phyloP scores from a whole-genome alignment of 192 early-diverging fungal species.

The Coemansia sp. region DNA sequence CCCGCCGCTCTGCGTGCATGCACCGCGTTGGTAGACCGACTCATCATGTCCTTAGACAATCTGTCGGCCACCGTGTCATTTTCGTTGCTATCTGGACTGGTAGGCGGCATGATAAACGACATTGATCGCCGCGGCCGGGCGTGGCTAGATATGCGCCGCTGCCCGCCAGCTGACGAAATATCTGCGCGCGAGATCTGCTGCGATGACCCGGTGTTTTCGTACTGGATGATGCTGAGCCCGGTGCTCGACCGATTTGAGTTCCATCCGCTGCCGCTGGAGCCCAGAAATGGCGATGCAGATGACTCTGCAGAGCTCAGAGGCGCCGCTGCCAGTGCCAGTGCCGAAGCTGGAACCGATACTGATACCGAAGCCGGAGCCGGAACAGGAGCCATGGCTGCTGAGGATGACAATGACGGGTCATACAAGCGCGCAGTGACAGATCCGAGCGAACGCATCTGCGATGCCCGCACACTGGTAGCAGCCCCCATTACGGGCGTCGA shows the following conservation, averaged over 20 bases:
- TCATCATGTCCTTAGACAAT: constrained; percentile 20
- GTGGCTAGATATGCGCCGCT: neutral
- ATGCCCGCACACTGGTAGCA: constrained; percentile 1
- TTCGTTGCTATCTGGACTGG: neutral
- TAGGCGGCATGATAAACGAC: constrained; percentile 29
- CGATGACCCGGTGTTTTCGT: constrained; percentile 25
- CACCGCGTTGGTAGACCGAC: constrained; percentile 31
- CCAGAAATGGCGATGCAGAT: constrained; percentile 7
- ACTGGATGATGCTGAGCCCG: constrained; percentile 43
- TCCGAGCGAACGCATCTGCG: constrained; percentile 24
- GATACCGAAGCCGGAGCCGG: too few species aligned
- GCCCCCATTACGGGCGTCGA: constrained; percentile 27
- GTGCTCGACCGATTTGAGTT: constrained; percentile 28
- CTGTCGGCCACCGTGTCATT: neutral
- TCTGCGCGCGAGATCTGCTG: neutral
- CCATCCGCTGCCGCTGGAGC: constrained; percentile 10
- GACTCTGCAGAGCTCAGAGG: neutral
- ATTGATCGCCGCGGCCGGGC: constrained; percentile 30
- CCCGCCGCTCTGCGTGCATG: constrained; percentile 30
- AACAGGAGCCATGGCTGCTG: too few species aligned
- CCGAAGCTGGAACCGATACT: too few species aligned
- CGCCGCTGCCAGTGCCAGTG: constrained; percentile 7
- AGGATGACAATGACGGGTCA: constrained; percentile 19
- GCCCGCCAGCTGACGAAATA: neutral
- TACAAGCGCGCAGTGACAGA: constrained; percentile 48